Conservation (phyloP, 768 basidiomycete genomes). For the Lactarius vividus region DNA sequence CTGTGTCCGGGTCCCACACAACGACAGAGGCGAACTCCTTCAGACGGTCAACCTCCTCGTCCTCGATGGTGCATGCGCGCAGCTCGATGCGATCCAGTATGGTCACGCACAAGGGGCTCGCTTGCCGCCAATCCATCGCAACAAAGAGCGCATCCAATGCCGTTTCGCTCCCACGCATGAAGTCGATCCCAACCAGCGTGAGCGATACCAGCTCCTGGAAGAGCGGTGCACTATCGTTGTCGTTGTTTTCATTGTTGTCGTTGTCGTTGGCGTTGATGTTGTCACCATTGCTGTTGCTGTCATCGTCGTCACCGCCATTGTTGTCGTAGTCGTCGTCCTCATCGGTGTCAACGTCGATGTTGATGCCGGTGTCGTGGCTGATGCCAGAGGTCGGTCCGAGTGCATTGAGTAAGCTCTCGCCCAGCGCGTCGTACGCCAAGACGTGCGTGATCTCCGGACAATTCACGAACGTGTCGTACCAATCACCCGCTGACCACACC, state of each 20-base stretch:
- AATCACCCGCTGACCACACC: slow-evolving; percentile 9
- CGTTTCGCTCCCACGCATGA: slow-evolving; percentile 9
- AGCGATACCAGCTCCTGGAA: slow-evolving; percentile 18
- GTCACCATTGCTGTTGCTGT: too few relatives aligned
- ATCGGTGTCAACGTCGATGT: too few relatives aligned
- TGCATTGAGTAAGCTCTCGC: slow-evolving; percentile 8
- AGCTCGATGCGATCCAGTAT: slow-evolving; percentile 21
- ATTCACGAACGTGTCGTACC: slow-evolving; percentile 10
- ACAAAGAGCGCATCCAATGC: slow-evolving; percentile 4
- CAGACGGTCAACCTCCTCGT: slow-evolving; percentile 4
- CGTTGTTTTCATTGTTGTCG: neutral
- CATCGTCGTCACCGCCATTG: too few relatives aligned
- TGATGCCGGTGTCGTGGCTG: neutral
- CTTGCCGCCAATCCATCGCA: slow-evolving; percentile 15
- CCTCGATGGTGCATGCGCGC: slow-evolving; percentile 17
- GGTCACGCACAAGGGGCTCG: slow-evolving; percentile 18
- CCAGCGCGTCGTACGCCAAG: slow-evolving; percentile 1
- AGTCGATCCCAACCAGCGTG: slow-evolving; percentile 13
- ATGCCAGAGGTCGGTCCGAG: neutral
- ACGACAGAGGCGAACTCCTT: slow-evolving; percentile 17
- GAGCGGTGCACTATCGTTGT: neutral
- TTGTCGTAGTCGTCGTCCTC: too few relatives aligned
- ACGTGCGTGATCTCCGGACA: slow-evolving; percentile 20
- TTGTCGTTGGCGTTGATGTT: neutral
- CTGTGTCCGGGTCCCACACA: slow-evolving; percentile 20